These are phyloP conservation scores for Trypanosoma boissoni DNA, from an alignment of 208 protist genomes.

Conservation along the genomic window DNA sequence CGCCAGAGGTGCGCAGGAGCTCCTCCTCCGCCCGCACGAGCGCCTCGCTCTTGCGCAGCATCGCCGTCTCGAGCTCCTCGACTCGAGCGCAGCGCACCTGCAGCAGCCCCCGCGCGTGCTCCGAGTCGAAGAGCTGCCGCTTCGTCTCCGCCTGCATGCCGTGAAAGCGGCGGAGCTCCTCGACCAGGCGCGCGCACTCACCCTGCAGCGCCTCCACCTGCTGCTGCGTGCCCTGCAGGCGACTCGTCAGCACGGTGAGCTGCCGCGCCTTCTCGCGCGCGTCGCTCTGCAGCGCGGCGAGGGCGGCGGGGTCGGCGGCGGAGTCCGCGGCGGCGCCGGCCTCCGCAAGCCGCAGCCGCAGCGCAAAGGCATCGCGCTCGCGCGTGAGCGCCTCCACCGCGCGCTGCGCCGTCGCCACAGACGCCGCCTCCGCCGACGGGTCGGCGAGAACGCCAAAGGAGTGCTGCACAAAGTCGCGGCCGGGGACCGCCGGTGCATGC, in stretches of 20 bases:
- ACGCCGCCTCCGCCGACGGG: too few species aligned
- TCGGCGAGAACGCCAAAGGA: constrained; percentile 15
- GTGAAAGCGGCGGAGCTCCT: constrained; percentile 53
- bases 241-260: constrained; percentile 56
- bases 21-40: constrained; percentile 55
- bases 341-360: constrained; percentile 35
- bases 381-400: constrained; percentile 37
- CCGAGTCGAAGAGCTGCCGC: constrained; percentile 50
- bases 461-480: constrained; percentile 19
- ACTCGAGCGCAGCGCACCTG: constrained; percentile 43
- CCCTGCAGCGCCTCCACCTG: constrained; percentile 68
- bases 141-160: constrained; percentile 42
- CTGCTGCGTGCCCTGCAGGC: constrained; percentile 53
- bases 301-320: constrained; percentile 26
- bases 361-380: constrained; percentile 39
- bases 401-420: constrained; percentile 38
- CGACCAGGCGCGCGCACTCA: constrained; percentile 67
- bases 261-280: constrained; percentile 49
- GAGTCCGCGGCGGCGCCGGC: constrained; percentile 4
- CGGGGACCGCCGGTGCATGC: constrained; percentile 29
- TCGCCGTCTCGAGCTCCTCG: constrained; percentile 47
- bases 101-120: constrained; percentile 57
- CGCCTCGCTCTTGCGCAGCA: constrained; percentile 64
- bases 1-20: constrained; percentile 53
- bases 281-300: constrained; percentile 55